A percentile compares a stretch with the other conserved stretches of the same genome.
Conservation (phyloP, 2,329 filamentous ascomycete species). For the Paraphoma sp. region DNA sequence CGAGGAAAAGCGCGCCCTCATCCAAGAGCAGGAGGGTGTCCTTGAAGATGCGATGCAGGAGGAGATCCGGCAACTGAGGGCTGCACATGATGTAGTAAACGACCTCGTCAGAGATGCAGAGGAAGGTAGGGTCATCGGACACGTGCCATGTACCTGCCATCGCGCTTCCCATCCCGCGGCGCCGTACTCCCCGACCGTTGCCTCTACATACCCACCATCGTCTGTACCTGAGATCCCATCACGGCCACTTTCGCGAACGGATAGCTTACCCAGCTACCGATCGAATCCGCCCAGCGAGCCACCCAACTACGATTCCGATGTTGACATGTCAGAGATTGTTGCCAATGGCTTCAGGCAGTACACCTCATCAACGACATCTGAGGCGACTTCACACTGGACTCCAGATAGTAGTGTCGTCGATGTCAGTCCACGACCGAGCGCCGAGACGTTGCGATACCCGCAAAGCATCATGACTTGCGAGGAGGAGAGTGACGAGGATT, state of each 20-base stretch:
- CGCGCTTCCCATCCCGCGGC: slow-evolving; percentile 12
- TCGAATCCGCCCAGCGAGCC: slow-evolving; percentile 48
- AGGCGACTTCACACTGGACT: slow-evolving; percentile 42
- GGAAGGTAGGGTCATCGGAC: slow-evolving; percentile 36
- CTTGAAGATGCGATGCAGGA: slow-evolving; percentile 53
- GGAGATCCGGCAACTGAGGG: slow-evolving; percentile 58
- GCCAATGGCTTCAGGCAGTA: slow-evolving; percentile 53
- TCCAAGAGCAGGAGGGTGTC: slow-evolving; percentile 55
- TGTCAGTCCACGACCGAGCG: slow-evolving; percentile 46
- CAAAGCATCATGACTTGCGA: slow-evolving; percentile 31
- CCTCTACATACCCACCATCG: slow-evolving; percentile 39
- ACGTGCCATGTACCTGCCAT: slow-evolving; percentile 24
- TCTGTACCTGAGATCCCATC: slow-evolving; percentile 42
- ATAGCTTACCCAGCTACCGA: slow-evolving; percentile 54
- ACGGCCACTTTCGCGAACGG: slow-evolving; percentile 45
- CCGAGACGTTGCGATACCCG: slow-evolving; percentile 43
- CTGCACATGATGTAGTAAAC: slow-evolving; percentile 61
- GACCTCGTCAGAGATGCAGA: slow-evolving; percentile 52
- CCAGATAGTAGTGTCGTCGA: slow-evolving; percentile 48
- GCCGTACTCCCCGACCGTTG: slow-evolving; percentile 35
- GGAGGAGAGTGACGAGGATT: slow-evolving; percentile 24
- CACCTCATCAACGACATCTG: slow-evolving; percentile 31
- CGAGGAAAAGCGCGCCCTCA: slow-evolving; percentile 60
- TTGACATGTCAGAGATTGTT: slow-evolving; percentile 45
- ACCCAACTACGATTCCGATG: slow-evolving; percentile 52